A percentile compares a stretch with the other conserved stretches of the same genome.
Evolutionary conservation across 768 basidiomycete species (phyloP).

Genomic region (Termitomyces heimii): DNA sequence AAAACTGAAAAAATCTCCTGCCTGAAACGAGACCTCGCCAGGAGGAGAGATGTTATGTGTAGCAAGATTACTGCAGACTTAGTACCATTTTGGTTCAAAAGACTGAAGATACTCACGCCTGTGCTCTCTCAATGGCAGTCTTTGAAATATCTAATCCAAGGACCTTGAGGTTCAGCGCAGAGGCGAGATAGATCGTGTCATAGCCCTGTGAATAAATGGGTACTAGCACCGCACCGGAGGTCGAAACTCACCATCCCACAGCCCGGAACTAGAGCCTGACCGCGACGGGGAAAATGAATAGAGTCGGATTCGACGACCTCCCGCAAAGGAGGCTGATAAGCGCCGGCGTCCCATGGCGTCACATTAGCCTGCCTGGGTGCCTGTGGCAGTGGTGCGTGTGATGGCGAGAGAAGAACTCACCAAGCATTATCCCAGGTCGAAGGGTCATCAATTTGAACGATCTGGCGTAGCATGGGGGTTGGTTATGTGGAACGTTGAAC

Average conservation of each 20-base stretch:
- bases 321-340: conserved; percentile 46
- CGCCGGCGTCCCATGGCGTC: conserved; percentile 62
- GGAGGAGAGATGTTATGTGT: conserved; percentile 5
- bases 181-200: conserved; percentile 54
- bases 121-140: conserved; percentile 45
- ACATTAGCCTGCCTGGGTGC: conserved; percentile 36
- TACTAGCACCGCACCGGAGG: not conserved
- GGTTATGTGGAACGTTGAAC: too few relatives aligned
- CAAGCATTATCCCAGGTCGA: conserved; percentile 23
- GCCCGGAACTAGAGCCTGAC: conserved; percentile 31
- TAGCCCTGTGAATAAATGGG: conserved; percentile 40
- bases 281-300: conserved; percentile 33
- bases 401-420: conserved; percentile 6
- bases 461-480: conserved; percentile 12
- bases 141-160: conserved; percentile 52
- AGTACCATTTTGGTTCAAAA: not conserved
- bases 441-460: conserved; percentile 19
- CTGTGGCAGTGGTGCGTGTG: not conserved
- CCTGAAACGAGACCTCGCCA: conserved; percentile 32
- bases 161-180: conserved; percentile 38
- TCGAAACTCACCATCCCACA: conserved; percentile 41
- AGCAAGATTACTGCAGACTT: not conserved
- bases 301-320: conserved; percentile 42
- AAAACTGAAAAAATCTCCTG: conserved; percentile 51
- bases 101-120: conserved; percentile 20